Evolutionary conservation across 139 green algal genomes (phyloP).

Genomic region (Tetraselmis chui): DNA sequence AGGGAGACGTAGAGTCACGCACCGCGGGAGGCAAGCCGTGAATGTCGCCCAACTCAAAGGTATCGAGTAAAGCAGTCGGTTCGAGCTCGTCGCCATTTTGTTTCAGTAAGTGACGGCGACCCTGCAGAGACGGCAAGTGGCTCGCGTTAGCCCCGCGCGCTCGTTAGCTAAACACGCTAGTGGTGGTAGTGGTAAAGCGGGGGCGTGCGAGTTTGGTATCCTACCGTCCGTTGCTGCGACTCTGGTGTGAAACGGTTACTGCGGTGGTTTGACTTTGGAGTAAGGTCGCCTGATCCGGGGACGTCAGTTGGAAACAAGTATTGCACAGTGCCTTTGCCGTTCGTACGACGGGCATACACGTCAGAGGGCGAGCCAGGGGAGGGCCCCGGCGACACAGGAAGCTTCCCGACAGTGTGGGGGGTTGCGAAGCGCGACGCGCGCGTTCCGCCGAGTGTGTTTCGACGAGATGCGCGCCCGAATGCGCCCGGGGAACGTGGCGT

Average conservation of each 20-base stretch:
- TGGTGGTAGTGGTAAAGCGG: too few species aligned
- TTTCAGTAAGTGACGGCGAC: background rate
- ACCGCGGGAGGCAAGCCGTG: background rate
- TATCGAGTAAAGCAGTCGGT: background rate
- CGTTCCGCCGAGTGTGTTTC: background rate
- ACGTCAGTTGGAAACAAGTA: background rate
- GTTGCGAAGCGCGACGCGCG: background rate
- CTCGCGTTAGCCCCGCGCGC: too few species aligned
- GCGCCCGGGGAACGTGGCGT: background rate
- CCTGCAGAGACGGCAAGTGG: too few species aligned
- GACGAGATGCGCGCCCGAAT: background rate
- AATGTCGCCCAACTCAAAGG: background rate
- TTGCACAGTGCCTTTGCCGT: background rate
- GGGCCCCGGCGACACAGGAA: background rate
- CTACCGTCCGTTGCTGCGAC: background rate
- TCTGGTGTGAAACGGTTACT: background rate
- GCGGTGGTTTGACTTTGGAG: background rate
- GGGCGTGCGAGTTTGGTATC: too few species aligned
- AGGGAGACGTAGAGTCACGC: too few species aligned
- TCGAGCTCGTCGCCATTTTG: background rate
- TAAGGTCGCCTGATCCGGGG: background rate
- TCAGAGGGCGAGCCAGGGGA: background rate
- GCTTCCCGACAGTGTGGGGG: too few species aligned
- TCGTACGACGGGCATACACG: background rate
- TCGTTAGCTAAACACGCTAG: too few species aligned